Base-by-base conservation (phyloP, 2,329 filamentous ascomycete species). In the Aspergillus fijiensis region DNA sequence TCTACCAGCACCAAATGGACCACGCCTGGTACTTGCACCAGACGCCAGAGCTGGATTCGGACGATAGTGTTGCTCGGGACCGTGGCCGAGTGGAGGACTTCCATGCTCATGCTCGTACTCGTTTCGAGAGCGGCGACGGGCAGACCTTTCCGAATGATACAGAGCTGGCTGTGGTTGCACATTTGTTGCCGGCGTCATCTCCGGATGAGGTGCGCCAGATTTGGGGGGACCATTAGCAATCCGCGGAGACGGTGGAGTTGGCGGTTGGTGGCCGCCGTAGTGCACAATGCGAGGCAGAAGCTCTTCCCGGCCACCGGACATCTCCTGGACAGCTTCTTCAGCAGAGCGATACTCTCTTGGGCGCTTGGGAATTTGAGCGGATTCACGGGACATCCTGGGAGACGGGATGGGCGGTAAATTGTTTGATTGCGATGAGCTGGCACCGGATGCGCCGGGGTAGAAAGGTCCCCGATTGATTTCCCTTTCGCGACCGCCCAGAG, bases 231-330 rank as follows among this genome's bases (percentile, higher is more conserved):
- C 60, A 61, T 73, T 68, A 42, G 67, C 60, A 35, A 67, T 35
- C 19, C 72, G 72, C 58, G 87, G 91, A 49, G 92, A 96, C 4
- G 92, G 92, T 39, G 94, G 93, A 2, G 93, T 96, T 3, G 93
- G 93, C 47, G 94, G 93, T 74, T 96, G 94, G 72, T 96, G 92
- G 51, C 92, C 92, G 45, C 90, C 92, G 74, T 99, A 99, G 77
- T 98, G 95, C 14, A 99, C 91, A 59, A 98, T 87, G 76, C 94
- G 95, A 23, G 95, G 95, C 54, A 97, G 82, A 14, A 98, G 82
- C 60, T 99, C 95, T 59, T 96, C 89, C 59, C 95, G 87, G n/a
- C 95, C 95, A 54, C 92, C 93, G 5, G 93, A 89, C 63, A 99
- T 79, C 65, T 95, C 91, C 60, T 91, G 90, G 61, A 98, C 93